Conservation (phyloP, 129 eudicot species). For the Mikania micrantha region DNA sequence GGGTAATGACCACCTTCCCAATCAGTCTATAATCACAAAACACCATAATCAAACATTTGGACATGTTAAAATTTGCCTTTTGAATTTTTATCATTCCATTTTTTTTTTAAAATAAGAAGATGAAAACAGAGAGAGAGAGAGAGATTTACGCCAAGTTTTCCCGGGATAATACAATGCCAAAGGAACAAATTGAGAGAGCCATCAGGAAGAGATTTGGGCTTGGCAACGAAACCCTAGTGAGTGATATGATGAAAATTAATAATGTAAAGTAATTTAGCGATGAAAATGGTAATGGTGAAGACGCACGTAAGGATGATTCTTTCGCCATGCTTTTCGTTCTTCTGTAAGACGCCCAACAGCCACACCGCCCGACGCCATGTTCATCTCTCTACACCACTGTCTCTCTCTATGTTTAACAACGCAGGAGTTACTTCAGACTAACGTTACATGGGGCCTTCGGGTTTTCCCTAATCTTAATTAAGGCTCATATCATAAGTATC, state of each 20-base stretch:
- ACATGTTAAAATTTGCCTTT: background rate
- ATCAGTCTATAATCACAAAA: conserved; percentile 57
- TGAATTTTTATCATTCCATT: no score
- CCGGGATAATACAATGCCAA: conserved; percentile 81
- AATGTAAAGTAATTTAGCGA: background rate
- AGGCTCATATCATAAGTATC: no score
- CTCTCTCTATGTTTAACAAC: no score
- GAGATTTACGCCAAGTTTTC: conserved; percentile 52
- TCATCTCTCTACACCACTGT: no score
- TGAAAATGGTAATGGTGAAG: background rate
- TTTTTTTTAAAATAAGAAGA: no score
- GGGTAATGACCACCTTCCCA: conserved; percentile 92
- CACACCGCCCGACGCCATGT: conserved; percentile 83
- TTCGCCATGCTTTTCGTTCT: conserved; percentile 83
- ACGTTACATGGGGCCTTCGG: no score
- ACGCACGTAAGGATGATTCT: conserved; percentile 73
- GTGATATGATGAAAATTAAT: background rate
- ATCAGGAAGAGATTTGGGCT: conserved; percentile 63
- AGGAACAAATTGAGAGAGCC: conserved; percentile 66
- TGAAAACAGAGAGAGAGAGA: background rate
- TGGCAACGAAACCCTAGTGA: conserved; percentile 74
- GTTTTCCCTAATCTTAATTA: no score
- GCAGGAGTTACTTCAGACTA: no score
- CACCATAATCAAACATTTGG: background rate
- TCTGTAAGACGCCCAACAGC: conserved; percentile 83